These are phyloP conservation scores for Chrysosphaeria jannelii DNA, from an alignment of 2,329 filamentous ascomycete genomes.

Conservation along the genomic window DNA sequence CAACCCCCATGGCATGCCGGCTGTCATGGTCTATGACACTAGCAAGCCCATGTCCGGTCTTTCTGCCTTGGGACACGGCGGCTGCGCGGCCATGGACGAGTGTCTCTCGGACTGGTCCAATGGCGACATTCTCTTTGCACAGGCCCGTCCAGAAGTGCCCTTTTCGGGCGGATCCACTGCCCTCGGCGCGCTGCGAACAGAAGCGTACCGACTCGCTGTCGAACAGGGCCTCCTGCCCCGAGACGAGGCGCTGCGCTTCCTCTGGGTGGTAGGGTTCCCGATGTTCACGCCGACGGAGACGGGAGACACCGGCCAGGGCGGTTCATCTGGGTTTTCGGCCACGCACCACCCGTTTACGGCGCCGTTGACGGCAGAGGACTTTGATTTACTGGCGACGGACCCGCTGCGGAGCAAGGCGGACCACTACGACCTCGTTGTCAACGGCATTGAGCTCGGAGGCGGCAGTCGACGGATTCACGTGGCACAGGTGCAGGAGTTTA, in stretches of 20 bases:
- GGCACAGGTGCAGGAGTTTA: constrained; percentile 50
- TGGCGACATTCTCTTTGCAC: constrained; percentile 55
- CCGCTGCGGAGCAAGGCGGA: constrained; percentile 50
- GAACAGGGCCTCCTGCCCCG: constrained; percentile 22
- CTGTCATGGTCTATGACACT: constrained; percentile 45
- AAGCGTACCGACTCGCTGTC: constrained; percentile 38
- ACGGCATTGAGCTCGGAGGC: constrained; percentile 79
- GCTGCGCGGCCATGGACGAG: constrained; percentile 31
- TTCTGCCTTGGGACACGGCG: constrained; percentile 45
- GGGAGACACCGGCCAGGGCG: constrained; percentile 48
- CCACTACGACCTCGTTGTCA: constrained; percentile 88
- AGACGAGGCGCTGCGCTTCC: constrained; percentile 27
- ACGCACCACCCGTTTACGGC: constrained; percentile 95
- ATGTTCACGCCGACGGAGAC: constrained; percentile 46
- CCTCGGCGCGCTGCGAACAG: constrained; percentile 41
- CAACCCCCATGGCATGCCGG: constrained; percentile 51
- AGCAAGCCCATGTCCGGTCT: constrained; percentile 48
- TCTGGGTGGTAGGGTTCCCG: constrained; percentile 77
- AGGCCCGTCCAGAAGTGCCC: constrained; percentile 37
- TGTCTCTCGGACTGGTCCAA: constrained; percentile 19
- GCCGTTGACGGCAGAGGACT: constrained; percentile 38
- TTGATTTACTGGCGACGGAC: constrained; percentile 40
- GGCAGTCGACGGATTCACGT: constrained; percentile 81
- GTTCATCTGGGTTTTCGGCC: constrained; percentile 46
- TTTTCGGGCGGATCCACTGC: constrained; percentile 41